These are phyloP conservation scores for Alloteropsis semialata DNA, from an alignment of 176 grass and related monocot genomes.

Conservation along the genomic window DNA sequence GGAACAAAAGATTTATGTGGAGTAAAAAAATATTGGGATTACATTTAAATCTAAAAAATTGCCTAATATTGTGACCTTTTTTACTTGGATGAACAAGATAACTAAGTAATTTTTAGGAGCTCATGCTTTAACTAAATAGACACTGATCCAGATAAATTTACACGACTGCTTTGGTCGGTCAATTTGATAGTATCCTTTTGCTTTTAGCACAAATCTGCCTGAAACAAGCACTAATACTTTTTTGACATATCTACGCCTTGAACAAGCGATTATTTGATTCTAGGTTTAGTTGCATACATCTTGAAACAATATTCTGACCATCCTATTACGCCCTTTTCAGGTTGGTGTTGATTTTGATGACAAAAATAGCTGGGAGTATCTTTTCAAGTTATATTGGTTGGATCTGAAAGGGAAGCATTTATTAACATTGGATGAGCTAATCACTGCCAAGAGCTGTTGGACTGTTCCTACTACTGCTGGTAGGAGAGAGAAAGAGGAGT, in stretches of 20 bases:
- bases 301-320: slow-evolving; percentile 3
- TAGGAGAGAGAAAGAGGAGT: slow-evolving; percentile 62
- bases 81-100: neutral
- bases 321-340: slow-evolving; percentile 29
- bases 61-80: neutral
- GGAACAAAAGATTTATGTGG: neutral
- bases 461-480: slow-evolving; percentile 43
- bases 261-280: slow-evolving; percentile 7
- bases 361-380: slow-evolving; percentile 96
- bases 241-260: neutral
- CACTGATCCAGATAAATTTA: neutral
- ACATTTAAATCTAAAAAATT: neutral
- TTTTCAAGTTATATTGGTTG: slow-evolving; percentile 99
- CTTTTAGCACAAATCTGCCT: neutral
- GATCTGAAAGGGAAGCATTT: slow-evolving; percentile 72
- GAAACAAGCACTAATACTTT: slow-evolving; percentile 1
- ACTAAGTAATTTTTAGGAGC: neutral
- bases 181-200: neutral
- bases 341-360: slow-evolving; percentile 93
- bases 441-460: slow-evolving; percentile 64
- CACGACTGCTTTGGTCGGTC: neutral
- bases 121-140: neutral
- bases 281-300: slow-evolving; percentile 1
- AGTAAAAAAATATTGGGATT: neutral
- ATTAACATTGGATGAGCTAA: slow-evolving; percentile 79